These are phyloP conservation scores for Stachybotrys elegans DNA, from an alignment of 2,329 filamentous ascomycete genomes.

Conservation along the genomic window DNA sequence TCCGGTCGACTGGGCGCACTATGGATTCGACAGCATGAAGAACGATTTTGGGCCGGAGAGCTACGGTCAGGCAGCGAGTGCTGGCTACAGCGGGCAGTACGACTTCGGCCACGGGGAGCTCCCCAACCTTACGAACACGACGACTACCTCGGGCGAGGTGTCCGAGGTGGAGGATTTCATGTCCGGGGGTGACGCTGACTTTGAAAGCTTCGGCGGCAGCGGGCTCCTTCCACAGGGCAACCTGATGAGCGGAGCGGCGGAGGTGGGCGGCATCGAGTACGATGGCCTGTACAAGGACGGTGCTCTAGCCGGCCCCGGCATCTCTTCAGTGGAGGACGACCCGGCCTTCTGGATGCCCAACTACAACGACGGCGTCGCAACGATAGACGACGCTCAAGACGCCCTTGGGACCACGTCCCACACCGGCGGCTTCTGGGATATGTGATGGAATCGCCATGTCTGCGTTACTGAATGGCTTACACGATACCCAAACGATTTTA, in stretches of 20 bases:
- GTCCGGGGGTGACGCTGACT: conserved; percentile 41
- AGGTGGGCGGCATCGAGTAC: conserved; percentile 48
- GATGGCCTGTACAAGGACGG: conserved; percentile 51
- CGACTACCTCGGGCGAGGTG: conserved; percentile 61
- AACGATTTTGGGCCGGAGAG: conserved; percentile 47
- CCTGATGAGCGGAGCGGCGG: conserved; percentile 34
- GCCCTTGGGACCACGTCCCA: conserved; percentile 22
- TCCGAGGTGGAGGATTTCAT: conserved; percentile 61
- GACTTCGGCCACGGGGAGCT: conserved; percentile 48
- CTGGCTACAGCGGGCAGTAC: conserved; percentile 45
- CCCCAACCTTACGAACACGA: conserved; percentile 49
- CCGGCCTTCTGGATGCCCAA: conserved; percentile 45
- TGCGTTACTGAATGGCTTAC: conserved; percentile 21
- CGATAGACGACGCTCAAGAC: conserved; percentile 31
- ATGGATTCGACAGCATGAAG: conserved; percentile 41
- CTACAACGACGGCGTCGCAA: conserved; percentile 32
- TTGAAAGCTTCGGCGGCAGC: conserved; percentile 40
- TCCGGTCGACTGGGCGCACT: conserved; percentile 41
- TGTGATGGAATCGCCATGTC: too few relatives aligned
- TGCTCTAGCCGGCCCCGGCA: conserved; percentile 33
- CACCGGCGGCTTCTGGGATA: conserved; percentile 29
- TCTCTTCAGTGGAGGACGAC: conserved; percentile 48
- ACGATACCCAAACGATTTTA: conserved; percentile 25
- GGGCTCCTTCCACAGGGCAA: conserved; percentile 43
- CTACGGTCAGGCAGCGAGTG: conserved; percentile 48